Base-by-base conservation (phyloP, 2,329 filamentous ascomycete species). In the Aphanocladium album region DNA sequence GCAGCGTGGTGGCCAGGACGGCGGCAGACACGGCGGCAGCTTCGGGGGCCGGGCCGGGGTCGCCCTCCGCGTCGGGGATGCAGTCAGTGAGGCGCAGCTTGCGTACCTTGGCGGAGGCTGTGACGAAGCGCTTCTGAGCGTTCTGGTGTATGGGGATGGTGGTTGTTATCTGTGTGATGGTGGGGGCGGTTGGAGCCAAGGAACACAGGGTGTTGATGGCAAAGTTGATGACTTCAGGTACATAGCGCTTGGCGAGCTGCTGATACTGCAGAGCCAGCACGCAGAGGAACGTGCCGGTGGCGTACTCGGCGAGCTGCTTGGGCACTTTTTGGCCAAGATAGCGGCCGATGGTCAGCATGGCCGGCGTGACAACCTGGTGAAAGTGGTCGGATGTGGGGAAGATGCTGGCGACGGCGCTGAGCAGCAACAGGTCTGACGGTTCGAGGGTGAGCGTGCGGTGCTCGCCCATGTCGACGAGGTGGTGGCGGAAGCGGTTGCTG, bases 371-470 rank as follows among this genome's bases (percentile, higher is more conserved):
- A 39, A 98, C 91, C 67, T 95, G 89, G 69, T 99, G 95, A 74
- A 98, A 99, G 75, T 98, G 93, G 74, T 99, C 95, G 0, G 93
- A 97, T 0, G 95, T 96, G 5, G 95, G 93, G 69, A 96, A 99
- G 57, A 96, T 89, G 2, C 86, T 87, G 45, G 88, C 86, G 62
- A 97, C 85, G 0, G 91, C 92, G 0, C 91, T 93, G 39, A 99
- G 77, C n/a, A 96, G 77, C 23, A 92, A 76, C 21, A 99, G 76
- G 68, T 99, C 93, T 19, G 91, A 90, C 67, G 72, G 82, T 69
- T 73, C 83, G 67, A 80, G 85, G 8, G 76, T 73, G 39, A 86
- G 72, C 5, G 82, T 77, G 39, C 84, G 77, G 35, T 72, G 68
- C 35, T 75, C 66, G 54, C 76, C 73, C 46, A 87, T 80, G n/a